phyloP scores from a whole-genome alignment of 768 basidiomycete genomes.

The Pleurotus tuoliensis region DNA sequence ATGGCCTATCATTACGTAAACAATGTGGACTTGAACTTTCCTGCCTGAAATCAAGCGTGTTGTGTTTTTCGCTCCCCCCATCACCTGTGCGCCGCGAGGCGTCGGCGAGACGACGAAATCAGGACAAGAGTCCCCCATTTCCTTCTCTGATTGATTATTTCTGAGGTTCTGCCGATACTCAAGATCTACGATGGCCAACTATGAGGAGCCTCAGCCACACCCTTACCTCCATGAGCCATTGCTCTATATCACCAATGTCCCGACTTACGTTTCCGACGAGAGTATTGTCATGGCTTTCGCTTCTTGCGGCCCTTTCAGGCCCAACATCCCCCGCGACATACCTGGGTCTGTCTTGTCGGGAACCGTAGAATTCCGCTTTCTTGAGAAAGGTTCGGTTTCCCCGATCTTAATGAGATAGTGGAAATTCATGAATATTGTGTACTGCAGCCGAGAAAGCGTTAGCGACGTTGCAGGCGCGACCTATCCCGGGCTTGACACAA shows the following conservation, averaged over 20 bases:
- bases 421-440: conserved; percentile 4
- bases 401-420: conserved; percentile 7
- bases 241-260: conserved; percentile 76
- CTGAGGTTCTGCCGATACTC: conserved; percentile 15
- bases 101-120: conserved; percentile 8
- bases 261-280: conserved; percentile 70
- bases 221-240: conserved; percentile 84
- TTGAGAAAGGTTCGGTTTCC: conserved; percentile 62
- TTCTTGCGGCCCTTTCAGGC: conserved; percentile 77
- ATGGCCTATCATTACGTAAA: not conserved
- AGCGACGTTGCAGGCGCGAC: conserved; percentile 75
- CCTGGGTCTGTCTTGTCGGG: conserved; percentile 52
- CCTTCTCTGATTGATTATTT: conserved; percentile 13
- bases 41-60: conserved; percentile 1
- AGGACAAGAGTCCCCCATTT: conserved; percentile 1
- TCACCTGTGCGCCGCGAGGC: conserved; percentile 7
- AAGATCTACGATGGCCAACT: conserved; percentile 37
- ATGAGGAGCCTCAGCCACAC: conserved; percentile 50
- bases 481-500: conserved; percentile 57
- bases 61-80: conserved; percentile 1
- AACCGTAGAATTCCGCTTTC: conserved; percentile 79
- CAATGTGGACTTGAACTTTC: conserved; percentile 5
- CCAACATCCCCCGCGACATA: conserved; percentile 65
- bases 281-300: conserved; percentile 72
- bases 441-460: conserved; percentile 81